Evolutionary conservation across 2,329 filamentous ascomycete species (phyloP).

Genomic region (Neofusicoccum parvum): DNA sequence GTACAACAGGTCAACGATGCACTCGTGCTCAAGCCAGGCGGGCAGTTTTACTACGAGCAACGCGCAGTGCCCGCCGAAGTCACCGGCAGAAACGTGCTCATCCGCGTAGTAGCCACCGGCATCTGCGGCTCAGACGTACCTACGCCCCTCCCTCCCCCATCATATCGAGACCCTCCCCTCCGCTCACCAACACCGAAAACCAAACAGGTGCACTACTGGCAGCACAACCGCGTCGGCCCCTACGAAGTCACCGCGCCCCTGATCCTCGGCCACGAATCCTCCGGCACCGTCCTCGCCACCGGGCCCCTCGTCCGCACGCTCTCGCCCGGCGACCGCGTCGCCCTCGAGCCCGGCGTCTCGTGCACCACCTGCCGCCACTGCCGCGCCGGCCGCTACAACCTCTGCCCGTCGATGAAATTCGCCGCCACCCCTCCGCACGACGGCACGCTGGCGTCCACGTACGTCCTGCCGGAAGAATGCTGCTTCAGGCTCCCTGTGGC

Average conservation of each 20-base stretch:
- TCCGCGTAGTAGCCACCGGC: conserved; percentile 66
- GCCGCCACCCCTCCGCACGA: conserved; percentile 47
- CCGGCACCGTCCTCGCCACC: conserved; percentile 24
- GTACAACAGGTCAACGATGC: neutral
- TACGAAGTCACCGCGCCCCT: conserved; percentile 61
- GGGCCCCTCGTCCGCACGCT: conserved; percentile 27
- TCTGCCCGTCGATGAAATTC: conserved; percentile 45
- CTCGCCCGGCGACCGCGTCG: conserved; percentile 24
- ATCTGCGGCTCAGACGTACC: conserved; percentile 73
- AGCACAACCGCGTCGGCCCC: conserved; percentile 62
- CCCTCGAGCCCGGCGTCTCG: conserved; percentile 26
- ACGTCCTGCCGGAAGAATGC: conserved; percentile 47
- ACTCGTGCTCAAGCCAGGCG: neutral
- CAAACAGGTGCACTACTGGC: conserved; percentile 66
- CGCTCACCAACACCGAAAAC: conserved; percentile 56
- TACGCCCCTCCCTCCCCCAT: conserved; percentile 30
- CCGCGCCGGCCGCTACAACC: conserved; percentile 45
- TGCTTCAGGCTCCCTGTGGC: conserved; percentile 41
- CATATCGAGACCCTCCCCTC: conserved; percentile 49
- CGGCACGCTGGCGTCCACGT: conserved; percentile 42
- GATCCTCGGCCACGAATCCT: conserved; percentile 48
- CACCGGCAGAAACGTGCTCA: conserved; percentile 50
- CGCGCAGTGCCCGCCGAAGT: neutral
- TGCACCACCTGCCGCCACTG: conserved; percentile 46
- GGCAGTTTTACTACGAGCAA: neutral